A percentile compares a stretch with the other conserved stretches of the same genome.
These are phyloP conservation scores for Phytophthora pini DNA, from an alignment of 352 stramenopile species.

Conservation along the genomic window DNA sequence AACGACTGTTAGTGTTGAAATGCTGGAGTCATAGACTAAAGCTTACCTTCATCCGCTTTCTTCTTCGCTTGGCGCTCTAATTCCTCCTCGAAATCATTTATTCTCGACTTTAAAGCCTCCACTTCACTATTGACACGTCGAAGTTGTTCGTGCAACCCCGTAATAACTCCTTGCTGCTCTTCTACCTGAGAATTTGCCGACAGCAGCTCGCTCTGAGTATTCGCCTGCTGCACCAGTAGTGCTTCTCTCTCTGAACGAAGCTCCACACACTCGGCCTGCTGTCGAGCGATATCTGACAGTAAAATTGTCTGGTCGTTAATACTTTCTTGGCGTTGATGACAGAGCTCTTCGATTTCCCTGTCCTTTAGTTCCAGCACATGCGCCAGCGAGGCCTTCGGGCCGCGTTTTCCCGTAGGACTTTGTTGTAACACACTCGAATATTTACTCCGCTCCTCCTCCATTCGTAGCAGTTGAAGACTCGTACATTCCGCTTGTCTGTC, in stretches of 20 bases:
- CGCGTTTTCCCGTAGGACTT: conserved; percentile 40
- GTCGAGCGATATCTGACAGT: conserved; percentile 10
- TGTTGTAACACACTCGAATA: conserved; percentile 54
- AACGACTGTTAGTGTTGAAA: conserved; percentile 6
- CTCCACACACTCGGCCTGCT: conserved; percentile 4
- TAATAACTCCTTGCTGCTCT: conserved; percentile 15
- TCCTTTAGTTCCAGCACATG: conserved; percentile 63
- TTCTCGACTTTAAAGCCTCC: conserved; percentile 31
- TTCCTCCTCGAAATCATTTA: conserved; percentile 55
- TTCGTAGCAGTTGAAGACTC: conserved; percentile 40
- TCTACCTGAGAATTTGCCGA: conserved; percentile 12
- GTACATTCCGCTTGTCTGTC: conserved; percentile 49
- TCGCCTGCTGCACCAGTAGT: conserved; percentile 3
- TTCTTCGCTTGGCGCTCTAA: conserved; percentile 44
- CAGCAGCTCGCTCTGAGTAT: conserved; percentile 7
- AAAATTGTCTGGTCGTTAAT: conserved; percentile 8
- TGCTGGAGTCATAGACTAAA: background rate
- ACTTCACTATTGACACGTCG: conserved; percentile 28
- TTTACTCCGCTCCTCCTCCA: conserved; percentile 62
- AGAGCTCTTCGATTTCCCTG: conserved; percentile 47
- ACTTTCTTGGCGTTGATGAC: conserved; percentile 19
- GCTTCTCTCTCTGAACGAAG: conserved; percentile 21
- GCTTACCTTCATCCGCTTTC: conserved; percentile 44
- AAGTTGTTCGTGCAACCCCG: conserved; percentile 30
- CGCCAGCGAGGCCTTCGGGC: conserved; percentile 34